Evolutionary conservation across 768 basidiomycete genomes (phyloP).

Genomic region (Hericium alpestre): DNA sequence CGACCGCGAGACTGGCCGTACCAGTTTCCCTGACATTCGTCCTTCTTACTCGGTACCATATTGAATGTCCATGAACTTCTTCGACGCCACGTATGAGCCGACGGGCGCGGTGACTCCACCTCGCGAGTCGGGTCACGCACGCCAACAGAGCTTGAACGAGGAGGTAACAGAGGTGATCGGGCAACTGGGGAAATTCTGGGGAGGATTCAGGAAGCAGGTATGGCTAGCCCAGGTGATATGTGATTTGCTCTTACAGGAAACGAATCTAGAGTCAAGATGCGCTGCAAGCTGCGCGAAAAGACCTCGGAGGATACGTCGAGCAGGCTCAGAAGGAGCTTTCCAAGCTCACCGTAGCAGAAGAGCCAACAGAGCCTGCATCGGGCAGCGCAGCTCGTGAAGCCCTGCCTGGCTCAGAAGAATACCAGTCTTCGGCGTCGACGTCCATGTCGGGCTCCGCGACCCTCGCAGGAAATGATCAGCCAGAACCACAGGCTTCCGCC

Average conservation of each 20-base stretch:
- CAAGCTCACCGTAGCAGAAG: conserved; percentile 39
- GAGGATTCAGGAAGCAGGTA: conserved; percentile 83
- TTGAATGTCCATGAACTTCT: conserved; percentile 14
- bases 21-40: no score
- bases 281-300: conserved; percentile 60
- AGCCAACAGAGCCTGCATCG: conserved; percentile 18
- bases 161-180: conserved; percentile 85
- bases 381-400: conserved; percentile 8
- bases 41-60: no score
- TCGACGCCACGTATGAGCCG: conserved; percentile 4
- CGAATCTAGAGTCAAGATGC: conserved; percentile 52
- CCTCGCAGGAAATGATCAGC: conserved; percentile 1
- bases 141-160: conserved; percentile 61
- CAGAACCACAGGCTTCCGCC: background rate
- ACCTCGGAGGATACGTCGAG: conserved; percentile 58
- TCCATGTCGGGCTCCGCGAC: conserved; percentile 10
- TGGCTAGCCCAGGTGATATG: conserved; percentile 12
- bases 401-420: conserved; percentile 12
- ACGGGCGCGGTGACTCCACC: conserved; percentile 9
- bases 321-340: conserved; percentile 73
- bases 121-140: conserved; percentile 21
- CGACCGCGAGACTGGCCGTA: no score
- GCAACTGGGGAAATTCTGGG: conserved; percentile 83
- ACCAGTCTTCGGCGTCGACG: conserved; percentile 15
- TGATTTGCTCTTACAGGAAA: background rate